Conservation (phyloP, 2,329 filamentous ascomycete species). For the Trichoderma hamatum region DNA sequence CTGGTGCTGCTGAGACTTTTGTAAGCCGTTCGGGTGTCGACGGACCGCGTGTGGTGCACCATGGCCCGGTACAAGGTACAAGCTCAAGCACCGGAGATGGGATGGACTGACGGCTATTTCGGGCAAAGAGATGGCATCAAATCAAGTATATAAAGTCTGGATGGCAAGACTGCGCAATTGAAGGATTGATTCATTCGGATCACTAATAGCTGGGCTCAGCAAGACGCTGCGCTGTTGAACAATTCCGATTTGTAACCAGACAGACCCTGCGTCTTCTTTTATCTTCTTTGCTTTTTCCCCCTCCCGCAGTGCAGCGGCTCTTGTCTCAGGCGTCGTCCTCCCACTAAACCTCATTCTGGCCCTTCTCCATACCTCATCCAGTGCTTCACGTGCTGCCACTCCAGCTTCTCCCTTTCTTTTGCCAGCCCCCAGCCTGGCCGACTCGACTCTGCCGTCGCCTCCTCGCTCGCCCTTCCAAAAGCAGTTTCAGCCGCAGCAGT, state of each 20-base stretch:
- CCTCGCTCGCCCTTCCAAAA: neutral
- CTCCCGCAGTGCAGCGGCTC: neutral
- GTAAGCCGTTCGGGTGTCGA: neutral
- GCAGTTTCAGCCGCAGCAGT: neutral
- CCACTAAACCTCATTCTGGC: slow-evolving; percentile 23
- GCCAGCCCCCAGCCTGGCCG: neutral
- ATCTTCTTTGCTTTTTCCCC: neutral
- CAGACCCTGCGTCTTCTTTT: neutral
- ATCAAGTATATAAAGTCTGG: neutral
- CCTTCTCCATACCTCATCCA: neutral
- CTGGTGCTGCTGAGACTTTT: neutral
- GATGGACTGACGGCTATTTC: too few species aligned
- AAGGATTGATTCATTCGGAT: neutral
- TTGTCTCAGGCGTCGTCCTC: slow-evolving; percentile 25
- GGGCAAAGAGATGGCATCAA: neutral
- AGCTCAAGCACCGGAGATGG: too few species aligned
- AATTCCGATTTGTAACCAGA: neutral
- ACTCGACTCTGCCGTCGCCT: neutral
- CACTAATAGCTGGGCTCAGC: neutral
- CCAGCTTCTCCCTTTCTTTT: neutral
- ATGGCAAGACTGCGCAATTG: neutral
- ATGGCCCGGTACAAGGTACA: neutral
- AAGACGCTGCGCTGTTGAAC: too few species aligned
- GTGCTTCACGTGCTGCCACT: slow-evolving; percentile 25
- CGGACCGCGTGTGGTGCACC: neutral